phyloP scores from a whole-genome alignment of 228 moss, liverwort and hornwort species.

The Sphagnum magellanicum region DNA sequence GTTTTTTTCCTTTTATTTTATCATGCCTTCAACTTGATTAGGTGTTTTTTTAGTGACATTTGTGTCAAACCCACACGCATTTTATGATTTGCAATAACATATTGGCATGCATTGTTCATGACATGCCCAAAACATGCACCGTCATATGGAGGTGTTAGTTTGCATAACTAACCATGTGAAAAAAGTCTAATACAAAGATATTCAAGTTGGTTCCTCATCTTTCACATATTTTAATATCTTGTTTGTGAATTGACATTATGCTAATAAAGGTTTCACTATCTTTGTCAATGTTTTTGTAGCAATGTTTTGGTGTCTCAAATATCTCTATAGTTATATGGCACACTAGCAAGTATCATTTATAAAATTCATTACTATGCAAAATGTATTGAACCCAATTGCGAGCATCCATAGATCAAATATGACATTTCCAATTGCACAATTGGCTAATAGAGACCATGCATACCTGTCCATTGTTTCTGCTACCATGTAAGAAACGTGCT shows the following conservation, averaged over 20 bases:
- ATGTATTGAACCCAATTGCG: slow-evolving; percentile 25
- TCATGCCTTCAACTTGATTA: no score
- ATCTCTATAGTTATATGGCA: slow-evolving; percentile 42
- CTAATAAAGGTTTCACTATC: neutral
- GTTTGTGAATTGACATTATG: neutral
- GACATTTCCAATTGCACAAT: neutral
- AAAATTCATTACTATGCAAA: slow-evolving; percentile 42
- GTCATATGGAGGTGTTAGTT: no score
- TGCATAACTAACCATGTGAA: no score
- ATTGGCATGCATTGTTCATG: neutral
- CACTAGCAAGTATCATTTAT: slow-evolving; percentile 40
- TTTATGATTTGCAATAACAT: slow-evolving; percentile 2
- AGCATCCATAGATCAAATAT: neutral
- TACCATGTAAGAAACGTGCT: neutral
- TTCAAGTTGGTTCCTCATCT: no score
- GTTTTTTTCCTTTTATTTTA: no score
- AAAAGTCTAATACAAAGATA: no score
- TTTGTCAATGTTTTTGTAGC: slow-evolving; percentile 15
- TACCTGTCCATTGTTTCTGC: neutral
- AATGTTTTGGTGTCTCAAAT: slow-evolving; percentile 30
- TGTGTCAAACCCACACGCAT: slow-evolving; percentile 34
- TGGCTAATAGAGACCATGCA: neutral
- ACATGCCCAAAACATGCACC: no score
- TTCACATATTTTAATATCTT: no score
- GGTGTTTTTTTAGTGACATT: slow-evolving; percentile 29